Evolutionary conservation across 306 rosid species (phyloP), one percentile per base, ranked within the genome.

Genomic region (Comarum palustre): DNA sequence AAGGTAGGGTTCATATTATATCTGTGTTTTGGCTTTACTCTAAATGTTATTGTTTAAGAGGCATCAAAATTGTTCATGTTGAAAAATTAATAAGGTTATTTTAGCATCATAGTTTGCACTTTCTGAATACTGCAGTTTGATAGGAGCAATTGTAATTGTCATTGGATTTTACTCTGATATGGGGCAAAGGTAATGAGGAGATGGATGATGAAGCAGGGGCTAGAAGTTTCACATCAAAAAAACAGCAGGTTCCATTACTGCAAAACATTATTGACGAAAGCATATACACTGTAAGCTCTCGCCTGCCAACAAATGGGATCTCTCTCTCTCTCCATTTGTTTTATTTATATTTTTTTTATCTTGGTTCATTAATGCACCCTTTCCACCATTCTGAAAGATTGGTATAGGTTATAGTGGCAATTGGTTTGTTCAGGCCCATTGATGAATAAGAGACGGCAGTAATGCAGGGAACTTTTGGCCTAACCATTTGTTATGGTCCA

Each of bases 161-260:
- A 25, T 61, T 59, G 97, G 98, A 25, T 89, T 93, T 82, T 90
- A 90, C 82, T 80, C 87, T 50, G 43, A 68, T 93, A 78, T 90
- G 97, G 97, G 96, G 90, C 8, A 93, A 93, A 75, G 82, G 90
- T 78, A 91, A 86, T 67, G 98, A 93, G 42, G 79, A 64, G 73
- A 47, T n/a, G 7, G 73, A 70, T 63, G 86, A 73, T 48, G 78
- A 75, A 59, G 84, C 47, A 24, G 48, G 68, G 6, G 63, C 58
- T 61, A 62, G 66, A 58, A 77, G 67, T 77, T 77, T 77, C 77
- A 83, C 79, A 70, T 80, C 92, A 50, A 84, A 68, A 45, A 71
- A 71, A 36, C 61, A 86, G 39, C 76, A 59, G 52, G 73, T 71
- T 60, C 96, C 96, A 20, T 83, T 91, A 72, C 82, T 89, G 78